These are phyloP conservation scores for Metschnikowia continentalis DNA, from an alignment of 805 yeast genomes.

Conservation along the genomic window DNA sequence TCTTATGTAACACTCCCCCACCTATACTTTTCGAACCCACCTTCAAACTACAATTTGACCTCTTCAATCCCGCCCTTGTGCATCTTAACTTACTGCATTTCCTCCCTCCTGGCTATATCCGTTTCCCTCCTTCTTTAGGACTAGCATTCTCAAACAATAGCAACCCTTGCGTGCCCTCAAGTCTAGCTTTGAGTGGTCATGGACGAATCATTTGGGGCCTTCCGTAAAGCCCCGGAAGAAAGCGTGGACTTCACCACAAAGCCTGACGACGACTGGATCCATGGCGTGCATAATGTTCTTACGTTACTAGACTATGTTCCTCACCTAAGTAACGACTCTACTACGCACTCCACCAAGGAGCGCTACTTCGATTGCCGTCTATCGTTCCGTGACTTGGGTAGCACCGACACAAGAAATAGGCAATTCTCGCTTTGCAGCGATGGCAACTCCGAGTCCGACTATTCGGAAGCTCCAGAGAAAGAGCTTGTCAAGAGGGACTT, in stretches of 20 bases:
- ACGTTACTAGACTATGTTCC: conserved; percentile 6
- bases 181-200: not conserved
- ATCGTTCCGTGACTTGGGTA: conserved; percentile 1
- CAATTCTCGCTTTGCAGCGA: not conserved
- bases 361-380: not conserved
- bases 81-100: not conserved
- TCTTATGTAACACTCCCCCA: not conserved
- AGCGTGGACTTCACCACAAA: conserved; percentile 7
- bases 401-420: not conserved
- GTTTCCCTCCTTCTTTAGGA: not conserved
- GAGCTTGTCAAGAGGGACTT: not conserved
- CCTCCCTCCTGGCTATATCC: not conserved
- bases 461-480: not conserved
- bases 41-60: not conserved
- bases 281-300: conserved; percentile 21
- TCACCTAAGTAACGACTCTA: not conserved
- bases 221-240: conserved; percentile 4
- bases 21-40: not conserved
- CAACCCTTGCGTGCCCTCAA: not conserved
- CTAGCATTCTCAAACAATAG: not conserved
- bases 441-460: not conserved
- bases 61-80: not conserved
- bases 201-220: conserved; percentile 3
- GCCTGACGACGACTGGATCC: conserved; percentile 7
- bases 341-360: not conserved